Conservation (phyloP, 1,139 yeast species). For the Scheffersomyces segobiensis region DNA sequence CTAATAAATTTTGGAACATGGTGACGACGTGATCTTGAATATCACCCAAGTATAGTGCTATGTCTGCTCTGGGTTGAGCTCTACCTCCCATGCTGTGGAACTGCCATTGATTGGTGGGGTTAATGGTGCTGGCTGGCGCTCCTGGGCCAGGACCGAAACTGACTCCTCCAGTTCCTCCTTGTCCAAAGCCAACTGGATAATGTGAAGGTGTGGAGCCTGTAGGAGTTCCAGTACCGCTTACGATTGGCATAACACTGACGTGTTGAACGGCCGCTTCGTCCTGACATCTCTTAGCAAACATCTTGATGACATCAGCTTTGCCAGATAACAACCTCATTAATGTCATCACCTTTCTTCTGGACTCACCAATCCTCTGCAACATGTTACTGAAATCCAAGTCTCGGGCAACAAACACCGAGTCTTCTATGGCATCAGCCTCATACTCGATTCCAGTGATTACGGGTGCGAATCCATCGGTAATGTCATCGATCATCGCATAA, state of each 20-base stretch:
- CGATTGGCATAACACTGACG: constrained; percentile 4
- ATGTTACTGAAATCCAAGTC: constrained; percentile 63
- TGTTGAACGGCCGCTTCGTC: constrained; percentile 48
- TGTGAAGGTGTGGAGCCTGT: constrained; percentile 4
- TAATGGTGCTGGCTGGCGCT: constrained; percentile 14
- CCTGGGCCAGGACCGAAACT: constrained; percentile 25
- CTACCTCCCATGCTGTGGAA: constrained; percentile 8
- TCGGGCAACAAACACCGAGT: constrained; percentile 50
- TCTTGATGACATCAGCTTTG: constrained; percentile 94
- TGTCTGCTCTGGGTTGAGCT: constrained; percentile 78
- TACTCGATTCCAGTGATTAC: constrained; percentile 82
- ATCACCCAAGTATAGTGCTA: constrained; percentile 89
- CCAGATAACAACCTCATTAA: constrained; percentile 87
- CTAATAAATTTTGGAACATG: constrained; percentile 86
- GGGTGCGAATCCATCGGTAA: constrained; percentile 92
- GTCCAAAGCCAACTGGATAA: constrained; percentile 12
- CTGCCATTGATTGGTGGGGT: constrained; percentile 11
- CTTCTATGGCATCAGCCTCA: constrained; percentile 92
- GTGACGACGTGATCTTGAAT: constrained; percentile 97
- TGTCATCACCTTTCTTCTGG: constrained; percentile 89
- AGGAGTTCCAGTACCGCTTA: constrained; percentile 5
- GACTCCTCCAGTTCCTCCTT: constrained; percentile 17
- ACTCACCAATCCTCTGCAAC: constrained; percentile 82
- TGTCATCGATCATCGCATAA: constrained; percentile 90
- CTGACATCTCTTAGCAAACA: constrained; percentile 95